Evolutionary conservation across 768 basidiomycete species (phyloP), one percentile per base, ranked within the genome.

Genomic region (Neoboletus brunneissimus): DNA sequence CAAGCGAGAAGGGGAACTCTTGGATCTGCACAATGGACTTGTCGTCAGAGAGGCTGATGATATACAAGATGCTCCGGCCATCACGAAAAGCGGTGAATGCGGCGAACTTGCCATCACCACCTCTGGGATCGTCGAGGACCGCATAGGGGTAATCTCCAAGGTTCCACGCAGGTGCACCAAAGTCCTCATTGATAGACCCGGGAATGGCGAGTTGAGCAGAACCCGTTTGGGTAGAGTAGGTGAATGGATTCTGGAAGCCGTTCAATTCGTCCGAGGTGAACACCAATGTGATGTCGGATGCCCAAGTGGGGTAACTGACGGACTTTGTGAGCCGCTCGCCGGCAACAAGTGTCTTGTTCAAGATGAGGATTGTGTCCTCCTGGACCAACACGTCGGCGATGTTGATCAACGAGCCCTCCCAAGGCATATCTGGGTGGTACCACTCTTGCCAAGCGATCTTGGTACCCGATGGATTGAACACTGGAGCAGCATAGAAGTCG

Each of bases 381-480:
- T 69, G 59, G 11, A 66, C 29, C 5, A 68, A 41, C 34, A 86
- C 73, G n/a, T 80, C 72, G 0, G 80, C 87, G 34, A 85, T 63
- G 65, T 78, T 74, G 55, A 89, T 74, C 61, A 81, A 72, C 1
- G 79, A 74, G 4, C 84, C 85, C 62, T 87, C 82, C 87, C 87
- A 91, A 15, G 88, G 82, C 85, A 86, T 85, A 57, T 85, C 78
- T 0, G 86, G 85, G 49, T 86, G 86, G 58, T 69, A 77, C 89
- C 88, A 89, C 56, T 84, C 74, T 46, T 82, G 73, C 83, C 84
- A 91, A 0, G 75, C 77, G 6, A 89, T 61, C 52, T 73, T 75
- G 32, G 60, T 72, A 0, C 86, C 87, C 51, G 83, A 77, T 0
- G 81, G 77, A 20, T 81, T 81, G 69, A 87, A 81, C 31, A 65